Conservation (phyloP, 164 flowering plant species). For the Warburgia ugandensis region DNA sequence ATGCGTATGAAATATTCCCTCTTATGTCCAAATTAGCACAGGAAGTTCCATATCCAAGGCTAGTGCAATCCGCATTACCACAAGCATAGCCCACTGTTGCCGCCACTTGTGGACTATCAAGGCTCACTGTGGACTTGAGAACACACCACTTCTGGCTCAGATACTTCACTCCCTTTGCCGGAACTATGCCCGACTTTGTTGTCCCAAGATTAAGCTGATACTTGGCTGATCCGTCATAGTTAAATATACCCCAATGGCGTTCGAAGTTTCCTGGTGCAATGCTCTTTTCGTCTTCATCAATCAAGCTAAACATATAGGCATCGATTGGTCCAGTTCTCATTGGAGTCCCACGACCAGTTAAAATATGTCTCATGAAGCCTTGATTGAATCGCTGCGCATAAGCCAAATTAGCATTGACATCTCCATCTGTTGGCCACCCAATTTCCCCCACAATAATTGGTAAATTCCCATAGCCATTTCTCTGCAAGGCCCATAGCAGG, state of each 20-base stretch:
- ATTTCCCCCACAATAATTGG: constrained; percentile 83
- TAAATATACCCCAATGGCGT: constrained; percentile 84
- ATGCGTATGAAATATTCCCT: constrained; percentile 82
- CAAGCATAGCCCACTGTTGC: constrained; percentile 78
- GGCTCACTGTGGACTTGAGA: constrained; percentile 40
- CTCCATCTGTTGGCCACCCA: constrained; percentile 97
- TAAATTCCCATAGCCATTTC: constrained; percentile 61
- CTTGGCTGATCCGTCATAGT: constrained; percentile 64
- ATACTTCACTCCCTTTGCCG: constrained; percentile 41
- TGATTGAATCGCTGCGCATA: constrained; percentile 77
- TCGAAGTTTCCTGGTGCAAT: constrained; percentile 82
- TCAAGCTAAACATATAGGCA: constrained; percentile 74
- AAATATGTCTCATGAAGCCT: constrained; percentile 68
- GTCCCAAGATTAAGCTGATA: constrained; percentile 66
- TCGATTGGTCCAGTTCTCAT: constrained; percentile 63
- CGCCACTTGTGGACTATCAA: constrained; percentile 50
- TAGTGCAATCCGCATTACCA: constrained; percentile 63
- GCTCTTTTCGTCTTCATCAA: constrained; percentile 86
- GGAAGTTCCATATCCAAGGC: constrained; percentile 70
- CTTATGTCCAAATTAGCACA: constrained; percentile 49
- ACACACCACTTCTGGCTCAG: constrained; percentile 66
- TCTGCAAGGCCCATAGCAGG: constrained; percentile 69
- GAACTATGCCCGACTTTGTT: constrained; percentile 47
- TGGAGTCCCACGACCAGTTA: constrained; percentile 75
- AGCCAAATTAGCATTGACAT: constrained; percentile 52